Conservation (phyloP, 2,329 filamentous ascomycete species). For the Tolypocladium cylindrosporum region DNA sequence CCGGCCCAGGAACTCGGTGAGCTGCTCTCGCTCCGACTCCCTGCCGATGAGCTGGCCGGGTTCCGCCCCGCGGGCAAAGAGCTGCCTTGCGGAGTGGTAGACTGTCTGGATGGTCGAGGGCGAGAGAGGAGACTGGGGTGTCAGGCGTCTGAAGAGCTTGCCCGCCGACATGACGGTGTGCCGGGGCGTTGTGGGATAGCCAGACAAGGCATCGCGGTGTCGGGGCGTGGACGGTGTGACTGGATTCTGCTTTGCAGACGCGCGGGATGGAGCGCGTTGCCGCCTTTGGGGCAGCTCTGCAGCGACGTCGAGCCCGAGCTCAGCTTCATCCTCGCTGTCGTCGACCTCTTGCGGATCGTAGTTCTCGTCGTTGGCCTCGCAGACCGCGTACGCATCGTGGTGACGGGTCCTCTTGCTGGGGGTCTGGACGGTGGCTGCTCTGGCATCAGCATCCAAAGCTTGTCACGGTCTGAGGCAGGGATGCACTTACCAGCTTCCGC, state of each 20-base stretch:
- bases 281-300: slow-evolving; percentile 19
- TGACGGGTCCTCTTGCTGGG: slow-evolving; percentile 38
- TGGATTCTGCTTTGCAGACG: slow-evolving; percentile 33
- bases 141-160: slow-evolving; percentile 66
- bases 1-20: slow-evolving; percentile 58
- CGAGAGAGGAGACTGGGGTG: slow-evolving; percentile 64
- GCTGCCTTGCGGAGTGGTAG: slow-evolving; percentile 77
- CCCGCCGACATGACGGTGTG: slow-evolving; percentile 73
- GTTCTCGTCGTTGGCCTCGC: slow-evolving; percentile 53
- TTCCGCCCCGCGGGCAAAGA: slow-evolving; percentile 73
- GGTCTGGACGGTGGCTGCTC: slow-evolving; percentile 15
- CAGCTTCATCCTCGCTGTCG: slow-evolving; percentile 28
- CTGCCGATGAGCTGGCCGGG: slow-evolving; percentile 70
- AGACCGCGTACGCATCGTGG: slow-evolving; percentile 26
- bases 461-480: background rate
- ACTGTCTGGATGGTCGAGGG: slow-evolving; percentile 62
- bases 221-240: slow-evolving; percentile 65
- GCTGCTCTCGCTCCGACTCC: slow-evolving; percentile 55
- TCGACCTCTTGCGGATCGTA: slow-evolving; percentile 32
- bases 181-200: slow-evolving; percentile 67
- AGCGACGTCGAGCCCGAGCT: slow-evolving; percentile 34
- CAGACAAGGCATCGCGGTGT: slow-evolving; percentile 67
- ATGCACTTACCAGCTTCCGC: slow-evolving; percentile 18
- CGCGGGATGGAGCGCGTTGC: slow-evolving; percentile 17
- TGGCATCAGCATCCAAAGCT: slow-evolving; percentile 1